These are phyloP conservation scores for Ophiostoma ulmi DNA, from an alignment of 2,329 filamentous ascomycete species.

Conservation along the genomic window DNA sequence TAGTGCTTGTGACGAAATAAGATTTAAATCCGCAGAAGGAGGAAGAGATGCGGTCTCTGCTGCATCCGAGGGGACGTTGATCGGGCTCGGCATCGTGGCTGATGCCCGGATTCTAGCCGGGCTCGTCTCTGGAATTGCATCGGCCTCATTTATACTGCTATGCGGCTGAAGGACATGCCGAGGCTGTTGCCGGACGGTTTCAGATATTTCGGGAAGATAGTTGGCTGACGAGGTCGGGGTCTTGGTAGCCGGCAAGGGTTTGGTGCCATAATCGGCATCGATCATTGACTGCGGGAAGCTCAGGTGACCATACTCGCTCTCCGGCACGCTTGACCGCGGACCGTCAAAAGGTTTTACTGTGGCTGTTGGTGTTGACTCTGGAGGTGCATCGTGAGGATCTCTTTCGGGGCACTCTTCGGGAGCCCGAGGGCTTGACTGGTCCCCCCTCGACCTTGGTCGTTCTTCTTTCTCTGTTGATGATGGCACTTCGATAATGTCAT, in stretches of 20 bases:
- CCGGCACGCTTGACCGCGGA: constrained; percentile 9
- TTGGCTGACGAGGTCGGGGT: constrained; percentile 21
- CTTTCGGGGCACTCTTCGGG: not conserved
- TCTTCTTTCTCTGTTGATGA: constrained; percentile 32
- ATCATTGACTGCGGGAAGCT: constrained; percentile 24
- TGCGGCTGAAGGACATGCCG: not conserved
- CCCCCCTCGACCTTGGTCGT: constrained; percentile 10
- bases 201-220: constrained; percentile 10
- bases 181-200: not conserved
- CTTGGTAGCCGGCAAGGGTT: constrained; percentile 8
- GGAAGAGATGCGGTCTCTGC: not conserved
- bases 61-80: constrained; percentile 12
- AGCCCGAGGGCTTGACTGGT: not conserved
- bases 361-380: not conserved
- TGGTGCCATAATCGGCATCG: constrained; percentile 15
- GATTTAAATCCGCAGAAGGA: not conserved
- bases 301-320: constrained; percentile 20
- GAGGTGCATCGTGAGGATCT: not conserved
- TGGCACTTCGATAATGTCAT: constrained; percentile 37
- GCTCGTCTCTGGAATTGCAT: constrained; percentile 30
- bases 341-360: constrained; percentile 14
- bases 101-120: constrained; percentile 18
- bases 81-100: not conserved
- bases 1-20: not conserved
- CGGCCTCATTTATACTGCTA: constrained; percentile 24